Conservation (phyloP, 108 stramenopile species). For the Fragilaria crotonensis region DNA sequence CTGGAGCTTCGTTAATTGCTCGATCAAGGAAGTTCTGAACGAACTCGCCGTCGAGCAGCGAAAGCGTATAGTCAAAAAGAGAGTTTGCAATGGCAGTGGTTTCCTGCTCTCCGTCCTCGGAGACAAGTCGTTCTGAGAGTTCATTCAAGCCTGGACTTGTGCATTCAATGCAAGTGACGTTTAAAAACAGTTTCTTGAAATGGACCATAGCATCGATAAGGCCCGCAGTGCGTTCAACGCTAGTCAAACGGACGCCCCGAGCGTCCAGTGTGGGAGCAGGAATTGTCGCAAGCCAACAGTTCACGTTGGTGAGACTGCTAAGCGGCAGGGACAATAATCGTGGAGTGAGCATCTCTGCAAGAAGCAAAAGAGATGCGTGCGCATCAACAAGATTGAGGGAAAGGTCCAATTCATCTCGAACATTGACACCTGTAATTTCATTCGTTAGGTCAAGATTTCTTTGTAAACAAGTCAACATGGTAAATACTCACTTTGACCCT, state of each 20-base stretch:
- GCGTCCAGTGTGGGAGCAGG: slow-evolving; percentile 44
- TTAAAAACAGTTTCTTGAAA: slow-evolving; percentile 34
- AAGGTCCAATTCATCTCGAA: slow-evolving; percentile 35
- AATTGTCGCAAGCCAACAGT: slow-evolving; percentile 76
- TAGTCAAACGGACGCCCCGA: slow-evolving; percentile 33
- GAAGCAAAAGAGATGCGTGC: slow-evolving; percentile 20
- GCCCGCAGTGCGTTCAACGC: slow-evolving; percentile 24
- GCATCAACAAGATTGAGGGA: slow-evolving; percentile 22
- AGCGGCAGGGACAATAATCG: slow-evolving; percentile 55
- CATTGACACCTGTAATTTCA: too few relatives aligned
- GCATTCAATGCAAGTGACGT: slow-evolving; percentile 52
- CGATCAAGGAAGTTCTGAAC: slow-evolving; percentile 60
- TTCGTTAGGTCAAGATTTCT: not conserved
- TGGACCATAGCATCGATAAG: slow-evolving; percentile 34
- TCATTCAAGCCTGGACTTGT: slow-evolving; percentile 51
- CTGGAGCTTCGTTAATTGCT: slow-evolving; percentile 40
- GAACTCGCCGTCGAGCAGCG: slow-evolving; percentile 45
- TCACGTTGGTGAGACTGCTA: slow-evolving; percentile 39
- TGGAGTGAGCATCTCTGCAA: slow-evolving; percentile 38
- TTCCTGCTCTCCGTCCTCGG: slow-evolving; percentile 36
- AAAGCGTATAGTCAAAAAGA: slow-evolving; percentile 32
- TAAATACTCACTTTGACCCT: slow-evolving; percentile 36
- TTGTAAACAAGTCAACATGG: not conserved
- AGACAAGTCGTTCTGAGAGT: slow-evolving; percentile 33
- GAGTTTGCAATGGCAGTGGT: slow-evolving; percentile 38